phyloP scores from a whole-genome alignment of 768 basidiomycete genomes.

The Polyporus arcularius region DNA sequence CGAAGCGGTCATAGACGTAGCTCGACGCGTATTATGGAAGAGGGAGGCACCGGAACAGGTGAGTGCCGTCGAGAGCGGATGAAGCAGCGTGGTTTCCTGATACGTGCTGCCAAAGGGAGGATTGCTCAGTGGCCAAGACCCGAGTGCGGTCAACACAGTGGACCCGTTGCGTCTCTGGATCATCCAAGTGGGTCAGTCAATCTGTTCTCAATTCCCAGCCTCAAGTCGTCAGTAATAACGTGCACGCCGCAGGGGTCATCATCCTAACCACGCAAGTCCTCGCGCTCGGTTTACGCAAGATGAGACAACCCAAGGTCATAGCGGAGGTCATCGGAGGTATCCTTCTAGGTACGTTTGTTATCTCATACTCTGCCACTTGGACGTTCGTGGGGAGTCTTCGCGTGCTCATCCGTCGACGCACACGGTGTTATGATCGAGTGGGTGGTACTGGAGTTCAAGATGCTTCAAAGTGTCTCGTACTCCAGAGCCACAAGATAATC shows the following conservation, averaged over 20 bases:
- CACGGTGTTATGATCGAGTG: too few species aligned
- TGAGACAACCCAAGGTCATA: slow-evolving; percentile 85
- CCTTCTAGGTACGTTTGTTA: slow-evolving; percentile 56
- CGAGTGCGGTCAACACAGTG: slow-evolving; percentile 56
- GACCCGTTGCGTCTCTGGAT: slow-evolving; percentile 82
- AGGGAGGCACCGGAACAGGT: slow-evolving; percentile 15
- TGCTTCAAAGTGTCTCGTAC: too few species aligned
- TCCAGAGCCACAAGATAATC: too few species aligned
- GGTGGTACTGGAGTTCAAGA: too few species aligned
- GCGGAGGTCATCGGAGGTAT: slow-evolving; percentile 89
- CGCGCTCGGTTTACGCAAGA: slow-evolving; percentile 66
- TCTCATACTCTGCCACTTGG: background rate
- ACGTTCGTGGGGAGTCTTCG: too few species aligned
- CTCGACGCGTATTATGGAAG: slow-evolving; percentile 2
- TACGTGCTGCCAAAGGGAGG: slow-evolving; percentile 53
- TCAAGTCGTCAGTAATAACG: background rate
- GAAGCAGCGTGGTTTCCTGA: background rate
- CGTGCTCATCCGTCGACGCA: too few species aligned
- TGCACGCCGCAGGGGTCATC: slow-evolving; percentile 65
- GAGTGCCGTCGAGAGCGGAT: background rate
- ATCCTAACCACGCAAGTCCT: slow-evolving; percentile 76
- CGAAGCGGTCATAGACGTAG: slow-evolving; percentile 8
- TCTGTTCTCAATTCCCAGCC: background rate
- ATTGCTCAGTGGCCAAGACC: slow-evolving; percentile 74
- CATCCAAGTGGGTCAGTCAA: slow-evolving; percentile 67